Evolutionary conservation across 1,284 basidiomycete genomes (phyloP).

Genomic region (Tremellales sp.): DNA sequence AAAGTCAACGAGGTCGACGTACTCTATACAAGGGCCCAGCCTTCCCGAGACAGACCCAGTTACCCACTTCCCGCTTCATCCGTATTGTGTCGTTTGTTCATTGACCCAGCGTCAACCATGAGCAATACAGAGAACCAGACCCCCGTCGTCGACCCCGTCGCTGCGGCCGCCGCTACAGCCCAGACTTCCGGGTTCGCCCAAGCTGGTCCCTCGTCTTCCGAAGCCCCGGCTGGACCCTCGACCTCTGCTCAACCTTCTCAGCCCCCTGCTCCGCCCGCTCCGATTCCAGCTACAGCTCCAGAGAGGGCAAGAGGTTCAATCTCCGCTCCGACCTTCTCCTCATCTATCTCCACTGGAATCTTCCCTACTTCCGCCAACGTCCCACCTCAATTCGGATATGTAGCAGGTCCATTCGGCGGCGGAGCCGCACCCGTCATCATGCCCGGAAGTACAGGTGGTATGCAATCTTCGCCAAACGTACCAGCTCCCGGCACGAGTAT

Average conservation of each 20-base stretch:
- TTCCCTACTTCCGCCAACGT: too few relatives aligned
- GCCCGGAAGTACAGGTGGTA: slow-evolving; percentile 13
- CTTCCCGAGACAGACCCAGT: too few relatives aligned
- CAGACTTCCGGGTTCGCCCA: slow-evolving; percentile 25
- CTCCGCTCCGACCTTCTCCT: too few relatives aligned
- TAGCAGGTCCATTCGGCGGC: not conserved
- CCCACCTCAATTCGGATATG: not conserved
- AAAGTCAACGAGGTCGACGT: too few relatives aligned
- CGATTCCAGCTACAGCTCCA: not conserved
- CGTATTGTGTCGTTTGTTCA: not conserved
- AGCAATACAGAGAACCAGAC: slow-evolving; percentile 1
- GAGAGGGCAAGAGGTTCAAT: not conserved
- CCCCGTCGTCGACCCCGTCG: not conserved
- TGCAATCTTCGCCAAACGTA: slow-evolving; percentile 22
- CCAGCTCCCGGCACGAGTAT: slow-evolving; percentile 14
- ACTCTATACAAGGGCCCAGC: too few relatives aligned
- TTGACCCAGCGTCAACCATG: not conserved
- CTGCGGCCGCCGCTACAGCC: slow-evolving; percentile 18
- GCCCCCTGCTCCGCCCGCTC: not conserved
- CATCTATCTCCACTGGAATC: too few relatives aligned
- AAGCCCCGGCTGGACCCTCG: not conserved
- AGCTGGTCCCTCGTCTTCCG: slow-evolving; percentile 6
- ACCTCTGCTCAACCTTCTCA: not conserved
- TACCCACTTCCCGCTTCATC: slow-evolving; percentile 2
- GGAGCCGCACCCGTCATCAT: not conserved